Base-by-base conservation (phyloP, 805 yeast genomes). In the Wilhelminamyces savonicus region DNA sequence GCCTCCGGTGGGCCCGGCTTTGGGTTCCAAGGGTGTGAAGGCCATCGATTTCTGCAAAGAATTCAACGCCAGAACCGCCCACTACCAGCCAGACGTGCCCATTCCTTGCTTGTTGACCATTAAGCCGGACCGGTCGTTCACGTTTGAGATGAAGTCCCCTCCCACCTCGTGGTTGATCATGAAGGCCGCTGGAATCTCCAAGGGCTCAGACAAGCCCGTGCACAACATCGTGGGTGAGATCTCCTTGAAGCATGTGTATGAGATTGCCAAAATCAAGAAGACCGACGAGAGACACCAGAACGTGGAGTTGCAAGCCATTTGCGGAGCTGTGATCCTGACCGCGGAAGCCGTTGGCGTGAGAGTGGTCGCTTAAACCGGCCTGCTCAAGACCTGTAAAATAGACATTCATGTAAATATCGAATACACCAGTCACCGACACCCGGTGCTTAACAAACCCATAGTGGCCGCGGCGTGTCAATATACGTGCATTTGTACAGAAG, bases 21-120 rank as follows among this genome's bases (percentile, higher is more conserved):
- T 92, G 28, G 98, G 98, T 43, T 90, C 97, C 36, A 90, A 90
- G 57, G 98, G 98, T 68, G 94, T 92, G 27, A 92, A 92, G 55
- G 97, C 97, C 40, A 92, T 92, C 50, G 98, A 92, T 58, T 92
- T 92, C 50, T 90, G 97, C 64, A 92, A 92, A 59, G 97, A 92
- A 54, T 92, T 92, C 69, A 92, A 92, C 55, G 98, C 98, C 16
- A 78, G 95, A 56, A 87, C 97, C 9, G 94, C 95, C 6, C 78
- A 78, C 41, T 82, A 75, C 51, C 72, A 72, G 30, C 86, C 94
- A 11, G 97, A 95, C 25, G 75, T 76, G 1, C 98, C 98, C 10
- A 74, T 90, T 26, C 98, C 98, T 1, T 88, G 83, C 25, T 58
- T 81, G 23, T 71, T 92, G 29, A 80, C 80, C 0, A 87, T 92